These are phyloP conservation scores for Fagopyrum tataricum DNA, from an alignment of 148 eudicot species.

Conservation along the genomic window DNA sequence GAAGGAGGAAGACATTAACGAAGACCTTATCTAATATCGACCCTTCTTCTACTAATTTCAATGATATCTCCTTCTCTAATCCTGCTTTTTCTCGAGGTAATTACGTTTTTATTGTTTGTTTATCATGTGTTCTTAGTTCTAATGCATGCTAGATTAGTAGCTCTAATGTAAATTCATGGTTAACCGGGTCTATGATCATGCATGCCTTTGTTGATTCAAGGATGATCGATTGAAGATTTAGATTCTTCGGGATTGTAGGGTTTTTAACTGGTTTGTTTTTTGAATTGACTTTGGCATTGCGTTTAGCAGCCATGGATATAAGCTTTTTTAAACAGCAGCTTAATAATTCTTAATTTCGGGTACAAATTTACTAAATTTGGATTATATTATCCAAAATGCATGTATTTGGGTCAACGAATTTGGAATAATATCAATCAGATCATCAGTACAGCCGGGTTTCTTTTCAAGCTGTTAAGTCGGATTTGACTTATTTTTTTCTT, in stretches of 20 bases:
- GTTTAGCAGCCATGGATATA: not conserved
- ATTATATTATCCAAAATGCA: not conserved
- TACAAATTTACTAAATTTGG: not conserved
- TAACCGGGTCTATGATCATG: not conserved
- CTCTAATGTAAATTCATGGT: too few relatives aligned
- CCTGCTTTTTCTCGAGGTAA: slow-evolving; percentile 65
- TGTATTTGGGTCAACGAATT: not conserved
- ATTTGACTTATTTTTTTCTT: not conserved
- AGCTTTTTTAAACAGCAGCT: not conserved
- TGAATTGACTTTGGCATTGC: not conserved
- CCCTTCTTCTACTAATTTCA: slow-evolving; percentile 23
- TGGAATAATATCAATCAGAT: not conserved
- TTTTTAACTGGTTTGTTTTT: not conserved
- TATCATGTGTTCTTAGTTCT: not conserved
- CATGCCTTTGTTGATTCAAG: not conserved
- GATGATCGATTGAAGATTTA: not conserved
- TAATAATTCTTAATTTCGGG: not conserved
- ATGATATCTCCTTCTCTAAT: slow-evolving; percentile 32
- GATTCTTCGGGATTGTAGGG: not conserved
- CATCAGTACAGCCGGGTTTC: not conserved
- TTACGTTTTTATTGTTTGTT: not conserved
- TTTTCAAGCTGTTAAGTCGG: not conserved
- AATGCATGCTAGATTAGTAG: not conserved
- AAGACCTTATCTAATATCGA: slow-evolving; percentile 31
- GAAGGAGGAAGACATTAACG: slow-evolving; percentile 21